Evolutionary conservation across 2,329 filamentous ascomycete genomes (phyloP), one percentile per base, ranked within the genome.

Genomic region (Fusarium pseudonygamai): DNA sequence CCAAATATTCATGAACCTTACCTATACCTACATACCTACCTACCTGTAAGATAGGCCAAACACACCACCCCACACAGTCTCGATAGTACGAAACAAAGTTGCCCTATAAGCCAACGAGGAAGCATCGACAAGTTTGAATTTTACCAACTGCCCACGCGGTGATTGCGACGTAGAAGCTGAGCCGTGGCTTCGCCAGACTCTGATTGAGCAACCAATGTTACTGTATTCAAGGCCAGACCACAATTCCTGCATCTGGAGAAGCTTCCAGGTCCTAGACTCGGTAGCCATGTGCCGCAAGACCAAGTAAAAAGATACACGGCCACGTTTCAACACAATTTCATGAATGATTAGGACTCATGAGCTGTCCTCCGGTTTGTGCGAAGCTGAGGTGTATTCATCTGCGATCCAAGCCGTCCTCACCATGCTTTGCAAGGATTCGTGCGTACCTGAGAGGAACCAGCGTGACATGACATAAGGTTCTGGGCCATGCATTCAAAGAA

Each of bases 41-140:
- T 46, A 53, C 15, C 46, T 49, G 57, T 69, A 45, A 26, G n/a
- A 6, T 26, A 18, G 30, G 37, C 26, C 43, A 43, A 18, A 34
- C 40, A 50, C 40, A 56, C 37, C 42, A 74, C 56, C 52, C 52
- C 71, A 65, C 70, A 71, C 71, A 58, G 58, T 59, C 46, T 45
- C 56, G 26, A 58, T 37, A 50, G 30, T 43, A 49, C 49, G 14
- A 55, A 55, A 40, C 34, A 64, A 53, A 59, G 58, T 30, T 68
- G 63, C 59, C 58, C 58, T 55, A 39, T 30, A 39, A 64, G 36
- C 46, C 36, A 28, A 40, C 14, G 32, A 30, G 28, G 34, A n/a
- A 42, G 22, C 60, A 53, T 40, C 40, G 47, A 69, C 60, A 56
- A 59, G 71, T 77, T 77, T 77, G 75, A 77, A 77, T 72, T 78